Evolutionary conservation across 345 rosid species (phyloP).

Genomic region (Syzygium aqueum): DNA sequence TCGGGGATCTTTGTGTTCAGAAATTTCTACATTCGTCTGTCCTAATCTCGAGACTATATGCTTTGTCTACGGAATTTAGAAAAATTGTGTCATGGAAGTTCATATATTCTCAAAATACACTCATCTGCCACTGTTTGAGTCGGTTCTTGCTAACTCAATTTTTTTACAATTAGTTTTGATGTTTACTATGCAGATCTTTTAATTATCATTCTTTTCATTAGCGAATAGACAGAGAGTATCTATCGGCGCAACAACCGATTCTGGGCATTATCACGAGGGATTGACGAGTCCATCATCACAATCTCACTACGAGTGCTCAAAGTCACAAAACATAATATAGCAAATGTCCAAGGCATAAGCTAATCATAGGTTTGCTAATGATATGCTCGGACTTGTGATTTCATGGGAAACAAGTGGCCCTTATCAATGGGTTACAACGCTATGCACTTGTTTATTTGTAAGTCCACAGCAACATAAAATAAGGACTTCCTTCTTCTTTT

Average conservation of each 20-base stretch:
- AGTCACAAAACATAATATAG: fast-evolving
- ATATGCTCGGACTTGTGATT: background rate
- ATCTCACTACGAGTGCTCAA: background rate
- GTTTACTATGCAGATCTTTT: background rate
- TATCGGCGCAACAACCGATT: background rate
- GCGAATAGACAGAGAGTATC: background rate
- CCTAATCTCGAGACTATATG: background rate
- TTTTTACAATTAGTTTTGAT: background rate
- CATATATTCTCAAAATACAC: background rate
- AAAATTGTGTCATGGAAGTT: background rate
- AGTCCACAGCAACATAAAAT: background rate
- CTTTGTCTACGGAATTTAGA: background rate
- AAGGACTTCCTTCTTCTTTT: background rate
- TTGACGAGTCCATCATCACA: background rate
- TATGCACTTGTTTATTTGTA: background rate
- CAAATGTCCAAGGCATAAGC: background rate
- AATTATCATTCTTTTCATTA: background rate
- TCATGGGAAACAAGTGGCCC: background rate
- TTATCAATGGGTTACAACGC: background rate
- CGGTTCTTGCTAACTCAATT: no score
- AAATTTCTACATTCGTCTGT: no score
- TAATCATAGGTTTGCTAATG: background rate
- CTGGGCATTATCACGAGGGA: background rate
- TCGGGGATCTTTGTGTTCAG: background rate
- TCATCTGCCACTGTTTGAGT: no score